Conservation (phyloP, 176 grass and related monocot species). For the Eragrostis curvula region DNA sequence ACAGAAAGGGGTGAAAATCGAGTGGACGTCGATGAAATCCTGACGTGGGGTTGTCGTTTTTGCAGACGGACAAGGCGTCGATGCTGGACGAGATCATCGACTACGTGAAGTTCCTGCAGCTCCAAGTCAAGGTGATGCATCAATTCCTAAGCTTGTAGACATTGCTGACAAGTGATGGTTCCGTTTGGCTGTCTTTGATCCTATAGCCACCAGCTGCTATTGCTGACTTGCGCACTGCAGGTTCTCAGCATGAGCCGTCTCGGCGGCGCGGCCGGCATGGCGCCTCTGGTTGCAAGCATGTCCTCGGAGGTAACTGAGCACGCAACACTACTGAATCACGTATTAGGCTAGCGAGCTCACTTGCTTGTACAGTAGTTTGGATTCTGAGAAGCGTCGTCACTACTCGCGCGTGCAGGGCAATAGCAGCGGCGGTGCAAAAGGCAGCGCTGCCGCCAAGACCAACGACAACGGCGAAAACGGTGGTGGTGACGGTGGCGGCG, state of each 20-base stretch:
- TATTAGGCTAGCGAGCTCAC: background rate
- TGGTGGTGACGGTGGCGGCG: conserved; percentile 33
- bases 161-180: background rate
- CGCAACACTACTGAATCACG: background rate
- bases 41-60: background rate
- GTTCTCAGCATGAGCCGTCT: conserved; percentile 93
- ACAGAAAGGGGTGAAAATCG: background rate
- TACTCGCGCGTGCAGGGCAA: conserved; percentile 37
- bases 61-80: conserved; percentile 89
- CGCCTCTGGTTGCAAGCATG: conserved; percentile 80
- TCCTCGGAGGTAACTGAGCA: conserved; percentile 60
- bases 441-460: background rate
- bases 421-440: conserved; percentile 25
- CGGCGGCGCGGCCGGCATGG: conserved; percentile 76
- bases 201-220: background rate
- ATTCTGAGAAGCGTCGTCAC: background rate
- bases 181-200: background rate
- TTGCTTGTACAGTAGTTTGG: background rate
- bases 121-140: conserved; percentile 62
- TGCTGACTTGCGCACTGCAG: conserved; percentile 38
- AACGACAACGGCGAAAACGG: no score
- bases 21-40: background rate
- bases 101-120: conserved; percentile 87
- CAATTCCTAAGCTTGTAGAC: background rate
- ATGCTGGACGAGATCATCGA: conserved; percentile 99